These are phyloP conservation scores for Rhizopogon vulgaris DNA, from an alignment of 768 basidiomycete genomes.

Conservation along the genomic window DNA sequence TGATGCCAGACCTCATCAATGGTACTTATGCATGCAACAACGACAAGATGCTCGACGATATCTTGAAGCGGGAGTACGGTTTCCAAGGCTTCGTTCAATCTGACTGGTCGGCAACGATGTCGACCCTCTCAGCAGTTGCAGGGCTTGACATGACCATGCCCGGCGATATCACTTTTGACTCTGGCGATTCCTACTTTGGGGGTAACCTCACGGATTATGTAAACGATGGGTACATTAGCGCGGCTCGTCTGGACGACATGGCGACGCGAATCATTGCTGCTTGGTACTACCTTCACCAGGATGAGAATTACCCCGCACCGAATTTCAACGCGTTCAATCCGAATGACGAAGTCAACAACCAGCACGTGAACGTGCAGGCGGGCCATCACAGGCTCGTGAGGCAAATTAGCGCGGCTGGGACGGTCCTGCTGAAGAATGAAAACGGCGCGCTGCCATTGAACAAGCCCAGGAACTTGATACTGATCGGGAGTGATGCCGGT, in stretches of 20 bases:
- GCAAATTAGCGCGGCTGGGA: constrained; percentile 67
- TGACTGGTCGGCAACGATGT: constrained; percentile 65
- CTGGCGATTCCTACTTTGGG: constrained; percentile 57
- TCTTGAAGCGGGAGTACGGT: constrained; percentile 68
- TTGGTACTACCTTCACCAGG: constrained; percentile 63
- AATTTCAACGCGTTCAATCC: constrained; percentile 68
- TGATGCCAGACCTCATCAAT: constrained; percentile 50
- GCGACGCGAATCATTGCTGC: constrained; percentile 70
- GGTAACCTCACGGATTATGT: constrained; percentile 63
- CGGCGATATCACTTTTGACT: constrained; percentile 46
- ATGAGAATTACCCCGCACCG: constrained; percentile 49
- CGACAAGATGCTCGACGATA: constrained; percentile 59
- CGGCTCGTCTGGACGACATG: constrained; percentile 70
- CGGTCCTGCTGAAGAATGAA: constrained; percentile 72
- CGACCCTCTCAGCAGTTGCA: constrained; percentile 52
- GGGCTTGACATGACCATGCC: constrained; percentile 78
- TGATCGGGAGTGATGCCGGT: constrained; percentile 55
- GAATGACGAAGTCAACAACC: constrained; percentile 47
- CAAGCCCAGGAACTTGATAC: constrained; percentile 44
- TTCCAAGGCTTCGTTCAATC: constrained; percentile 79
- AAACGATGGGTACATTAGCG: constrained; percentile 63
- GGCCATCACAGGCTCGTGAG: constrained; percentile 65
- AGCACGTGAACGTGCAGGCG: constrained; percentile 60
- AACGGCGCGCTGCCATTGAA: constrained; percentile 47
- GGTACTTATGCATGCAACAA: constrained; percentile 74